Conservation (phyloP, 768 basidiomycete species). For the Pilatotrama ljubarskyi region DNA sequence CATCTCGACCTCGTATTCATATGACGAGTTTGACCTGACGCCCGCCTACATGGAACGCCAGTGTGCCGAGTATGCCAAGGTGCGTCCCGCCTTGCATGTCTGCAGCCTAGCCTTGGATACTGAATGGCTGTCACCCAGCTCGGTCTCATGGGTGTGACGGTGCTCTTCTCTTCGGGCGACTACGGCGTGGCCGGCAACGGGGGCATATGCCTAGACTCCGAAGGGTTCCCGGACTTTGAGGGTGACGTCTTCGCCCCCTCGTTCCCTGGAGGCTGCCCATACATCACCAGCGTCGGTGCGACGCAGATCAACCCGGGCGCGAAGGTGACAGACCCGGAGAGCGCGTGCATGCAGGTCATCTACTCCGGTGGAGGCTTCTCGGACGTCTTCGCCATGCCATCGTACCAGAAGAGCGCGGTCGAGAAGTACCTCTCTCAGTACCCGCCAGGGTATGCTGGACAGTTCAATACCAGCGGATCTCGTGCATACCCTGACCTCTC, state of each 20-base stretch:
- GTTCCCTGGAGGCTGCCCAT: constrained; percentile 40
- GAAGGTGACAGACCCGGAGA: constrained; percentile 37
- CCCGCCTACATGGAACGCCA: constrained; percentile 41
- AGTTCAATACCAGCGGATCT: constrained; percentile 37
- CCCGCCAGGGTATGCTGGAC: constrained; percentile 36
- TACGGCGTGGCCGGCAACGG: constrained; percentile 42
- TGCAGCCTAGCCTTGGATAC: not conserved
- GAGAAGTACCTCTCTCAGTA: constrained; percentile 31
- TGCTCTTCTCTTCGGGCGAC: constrained; percentile 48
- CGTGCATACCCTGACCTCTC: constrained; percentile 36
- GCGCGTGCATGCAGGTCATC: constrained; percentile 39
- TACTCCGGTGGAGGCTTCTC: constrained; percentile 44
- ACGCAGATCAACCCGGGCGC: constrained; percentile 38
- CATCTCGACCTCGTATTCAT: constrained; percentile 43
- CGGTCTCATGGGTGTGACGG: constrained; percentile 37
- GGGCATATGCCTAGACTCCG: constrained; percentile 34
- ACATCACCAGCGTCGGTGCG: constrained; percentile 38
- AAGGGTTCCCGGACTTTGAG: constrained; percentile 23
- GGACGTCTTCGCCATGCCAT: constrained; percentile 40
- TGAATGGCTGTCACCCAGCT: constrained; percentile 17
- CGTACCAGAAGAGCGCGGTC: constrained; percentile 34
- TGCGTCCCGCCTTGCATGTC: not conserved
- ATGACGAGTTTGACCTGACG: constrained; percentile 38
- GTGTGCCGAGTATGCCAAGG: constrained; percentile 47
- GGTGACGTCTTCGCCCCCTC: constrained; percentile 17